These are phyloP conservation scores for Phytophthora pini DNA, from an alignment of 352 stramenopile species.

Conservation along the genomic window DNA sequence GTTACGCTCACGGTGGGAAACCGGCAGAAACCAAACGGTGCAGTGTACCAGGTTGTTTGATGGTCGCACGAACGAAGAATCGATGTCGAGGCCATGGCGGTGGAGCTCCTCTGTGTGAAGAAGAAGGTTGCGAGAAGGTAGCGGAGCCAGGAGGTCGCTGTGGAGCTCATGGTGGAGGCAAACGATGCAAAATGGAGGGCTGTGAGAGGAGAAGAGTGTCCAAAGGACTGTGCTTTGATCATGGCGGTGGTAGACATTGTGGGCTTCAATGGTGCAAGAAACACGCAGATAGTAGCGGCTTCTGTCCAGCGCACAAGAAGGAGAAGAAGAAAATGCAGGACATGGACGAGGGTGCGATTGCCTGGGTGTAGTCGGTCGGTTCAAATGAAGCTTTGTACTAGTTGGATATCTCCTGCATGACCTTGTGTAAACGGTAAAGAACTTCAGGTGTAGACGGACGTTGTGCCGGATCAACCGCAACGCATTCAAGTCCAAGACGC, in stretches of 20 bases:
- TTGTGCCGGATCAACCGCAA: constrained; percentile 13
- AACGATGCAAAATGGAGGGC: constrained; percentile 25
- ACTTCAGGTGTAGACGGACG: constrained; percentile 28
- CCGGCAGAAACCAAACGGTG: constrained; percentile 24
- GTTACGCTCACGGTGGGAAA: constrained; percentile 34
- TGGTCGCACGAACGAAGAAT: constrained; percentile 26
- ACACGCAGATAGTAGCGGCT: constrained; percentile 8
- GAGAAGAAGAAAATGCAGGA: constrained; percentile 16
- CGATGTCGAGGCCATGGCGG: constrained; percentile 25
- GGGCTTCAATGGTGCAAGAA: constrained; percentile 22
- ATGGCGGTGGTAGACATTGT: constrained; percentile 25
- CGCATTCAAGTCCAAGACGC: constrained; percentile 20
- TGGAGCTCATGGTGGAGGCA: constrained; percentile 24
- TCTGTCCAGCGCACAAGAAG: constrained; percentile 20
- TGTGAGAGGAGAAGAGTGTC: constrained; percentile 21
- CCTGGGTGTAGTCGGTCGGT: too few species aligned
- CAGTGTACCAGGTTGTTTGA: constrained; percentile 21
- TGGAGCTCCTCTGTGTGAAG: constrained; percentile 21
- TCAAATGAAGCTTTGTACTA: neutral
- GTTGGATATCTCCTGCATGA: constrained; percentile 5
- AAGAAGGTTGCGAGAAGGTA: constrained; percentile 27
- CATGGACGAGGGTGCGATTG: neutral
- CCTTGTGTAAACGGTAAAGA: constrained; percentile 21
- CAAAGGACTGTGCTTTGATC: constrained; percentile 19
- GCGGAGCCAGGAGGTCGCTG: constrained; percentile 28